Conservation (phyloP, 2,329 filamentous ascomycete species). For the Pestalotiopsis sp. region DNA sequence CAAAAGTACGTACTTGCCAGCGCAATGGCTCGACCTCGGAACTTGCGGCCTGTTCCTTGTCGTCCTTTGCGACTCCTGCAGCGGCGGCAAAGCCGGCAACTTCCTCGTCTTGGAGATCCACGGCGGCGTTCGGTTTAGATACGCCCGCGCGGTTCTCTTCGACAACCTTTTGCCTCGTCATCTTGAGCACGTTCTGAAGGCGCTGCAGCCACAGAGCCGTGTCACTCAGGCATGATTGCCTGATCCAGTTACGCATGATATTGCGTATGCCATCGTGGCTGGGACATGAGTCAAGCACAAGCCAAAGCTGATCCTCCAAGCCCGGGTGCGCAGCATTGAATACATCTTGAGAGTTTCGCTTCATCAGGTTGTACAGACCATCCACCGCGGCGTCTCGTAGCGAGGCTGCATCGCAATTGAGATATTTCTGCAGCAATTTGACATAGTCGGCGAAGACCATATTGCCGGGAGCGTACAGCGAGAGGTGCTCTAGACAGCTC, state of each 20-base stretch:
- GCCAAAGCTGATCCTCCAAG: constrained; percentile 90
- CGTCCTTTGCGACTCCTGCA: constrained; percentile 57
- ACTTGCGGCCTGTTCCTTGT: constrained; percentile 48
- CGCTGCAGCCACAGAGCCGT: constrained; percentile 85
- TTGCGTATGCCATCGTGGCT: constrained; percentile 80
- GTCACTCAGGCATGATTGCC: constrained; percentile 81
- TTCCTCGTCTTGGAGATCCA: constrained; percentile 95
- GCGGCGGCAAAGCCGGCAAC: constrained; percentile 92
- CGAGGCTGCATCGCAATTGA: constrained; percentile 69
- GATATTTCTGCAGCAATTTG: constrained; percentile 74
- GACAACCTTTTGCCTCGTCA: constrained; percentile 73
- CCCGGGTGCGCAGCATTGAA: constrained; percentile 74
- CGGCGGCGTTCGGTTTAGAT: constrained; percentile 52
- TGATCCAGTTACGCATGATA: constrained; percentile 90
- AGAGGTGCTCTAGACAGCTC: constrained; percentile 86
- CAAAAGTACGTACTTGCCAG: constrained; percentile 96
- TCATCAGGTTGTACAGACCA: constrained; percentile 93
- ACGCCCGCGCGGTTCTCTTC: constrained; percentile 50
- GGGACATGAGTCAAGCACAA: constrained; percentile 78
- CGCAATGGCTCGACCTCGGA: constrained; percentile 84
- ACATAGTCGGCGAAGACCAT: constrained; percentile 87
- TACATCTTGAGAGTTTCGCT: constrained; percentile 83
- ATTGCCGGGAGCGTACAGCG: constrained; percentile 85
- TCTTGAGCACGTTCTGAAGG: constrained; percentile 86
- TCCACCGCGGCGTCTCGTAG: constrained; percentile 83